These are phyloP conservation scores for Ilyonectria mors-panacis DNA, from an alignment of 2,329 filamentous ascomycete species.

Conservation along the genomic window DNA sequence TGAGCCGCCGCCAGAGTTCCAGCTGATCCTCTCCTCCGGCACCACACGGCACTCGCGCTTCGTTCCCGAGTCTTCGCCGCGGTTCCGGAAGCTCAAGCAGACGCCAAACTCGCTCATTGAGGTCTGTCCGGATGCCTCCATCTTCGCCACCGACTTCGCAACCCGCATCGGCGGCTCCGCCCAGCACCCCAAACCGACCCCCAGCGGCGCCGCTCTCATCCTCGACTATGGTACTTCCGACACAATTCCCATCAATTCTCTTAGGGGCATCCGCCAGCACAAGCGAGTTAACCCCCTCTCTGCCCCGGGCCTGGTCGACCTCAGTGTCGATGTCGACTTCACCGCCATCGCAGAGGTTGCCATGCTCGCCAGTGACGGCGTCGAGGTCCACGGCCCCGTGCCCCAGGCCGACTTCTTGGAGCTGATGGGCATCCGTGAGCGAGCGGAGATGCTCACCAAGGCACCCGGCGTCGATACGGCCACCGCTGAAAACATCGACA, in stretches of 20 bases:
- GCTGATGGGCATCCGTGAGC: slow-evolving; percentile 85
- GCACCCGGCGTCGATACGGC: slow-evolving; percentile 58
- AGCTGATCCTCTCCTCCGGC: slow-evolving; percentile 82
- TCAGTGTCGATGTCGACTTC: slow-evolving; percentile 96
- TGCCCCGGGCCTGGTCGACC: slow-evolving; percentile 85
- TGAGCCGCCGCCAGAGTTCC: slow-evolving; percentile 82
- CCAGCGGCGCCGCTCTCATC: slow-evolving; percentile 91
- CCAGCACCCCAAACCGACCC: slow-evolving; percentile 67
- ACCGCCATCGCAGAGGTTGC: slow-evolving; percentile 87
- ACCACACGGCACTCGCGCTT: slow-evolving; percentile 88
- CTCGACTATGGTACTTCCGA: slow-evolving; percentile 91
- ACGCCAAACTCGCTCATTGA: slow-evolving; percentile 83
- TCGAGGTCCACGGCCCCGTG: slow-evolving; percentile 94
- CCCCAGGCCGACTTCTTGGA: slow-evolving; percentile 86
- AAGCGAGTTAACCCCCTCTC: slow-evolving; percentile 83
- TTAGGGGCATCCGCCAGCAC: slow-evolving; percentile 90
- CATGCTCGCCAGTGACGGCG: slow-evolving; percentile 78
- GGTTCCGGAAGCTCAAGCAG: slow-evolving; percentile 82
- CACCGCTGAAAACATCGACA: slow-evolving; percentile 74
- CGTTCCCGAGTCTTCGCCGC: slow-evolving; percentile 84
- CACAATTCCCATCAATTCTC: slow-evolving; percentile 87
- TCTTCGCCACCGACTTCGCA: slow-evolving; percentile 87
- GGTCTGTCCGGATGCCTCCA: slow-evolving; percentile 88
- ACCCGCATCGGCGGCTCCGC: slow-evolving; percentile 82
- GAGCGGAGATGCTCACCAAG: slow-evolving; percentile 77